phyloP scores from a whole-genome alignment of 2,329 filamentous ascomycete species.

The Tolypocladium album region DNA sequence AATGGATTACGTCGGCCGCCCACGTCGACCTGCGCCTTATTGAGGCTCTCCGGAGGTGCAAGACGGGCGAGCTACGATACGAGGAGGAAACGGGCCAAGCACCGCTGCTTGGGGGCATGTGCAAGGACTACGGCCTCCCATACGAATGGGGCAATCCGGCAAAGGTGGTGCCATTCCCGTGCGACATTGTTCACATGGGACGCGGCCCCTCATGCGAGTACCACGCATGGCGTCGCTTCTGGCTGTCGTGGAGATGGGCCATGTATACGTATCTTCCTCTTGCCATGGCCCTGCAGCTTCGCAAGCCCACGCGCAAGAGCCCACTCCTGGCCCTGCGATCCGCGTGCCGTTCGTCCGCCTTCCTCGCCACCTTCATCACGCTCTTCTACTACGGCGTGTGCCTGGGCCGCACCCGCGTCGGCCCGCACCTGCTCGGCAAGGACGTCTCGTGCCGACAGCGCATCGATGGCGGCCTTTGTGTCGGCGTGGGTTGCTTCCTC shows the following conservation, averaged over 20 bases:
- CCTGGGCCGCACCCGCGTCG: constrained; percentile 61
- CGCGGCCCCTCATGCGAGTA: constrained; percentile 62
- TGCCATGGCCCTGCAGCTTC: constrained; percentile 53
- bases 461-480: constrained; percentile 55
- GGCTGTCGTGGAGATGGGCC: constrained; percentile 60
- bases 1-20: constrained; percentile 72
- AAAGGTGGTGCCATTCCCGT: constrained; percentile 61
- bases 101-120: constrained; percentile 59
- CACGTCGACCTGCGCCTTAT: constrained; percentile 66
- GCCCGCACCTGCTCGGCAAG: constrained; percentile 54
- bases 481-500: constrained; percentile 59
- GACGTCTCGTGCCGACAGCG: constrained; percentile 34
- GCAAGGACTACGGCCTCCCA: constrained; percentile 58
- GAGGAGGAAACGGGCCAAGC: constrained; percentile 63
- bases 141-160: constrained; percentile 62
- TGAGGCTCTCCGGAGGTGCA: constrained; percentile 58
- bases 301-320: constrained; percentile 32
- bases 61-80: constrained; percentile 55
- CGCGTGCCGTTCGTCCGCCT: constrained; percentile 61
- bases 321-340: constrained; percentile 45
- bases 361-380: constrained; percentile 66
- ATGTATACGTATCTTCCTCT: constrained; percentile 69
- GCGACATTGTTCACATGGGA: constrained; percentile 76
- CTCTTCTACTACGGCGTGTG: constrained; percentile 83
- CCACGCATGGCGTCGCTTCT: constrained; percentile 60